Conservation (phyloP, 306 rosid species). For the Inga oerstediana region DNA sequence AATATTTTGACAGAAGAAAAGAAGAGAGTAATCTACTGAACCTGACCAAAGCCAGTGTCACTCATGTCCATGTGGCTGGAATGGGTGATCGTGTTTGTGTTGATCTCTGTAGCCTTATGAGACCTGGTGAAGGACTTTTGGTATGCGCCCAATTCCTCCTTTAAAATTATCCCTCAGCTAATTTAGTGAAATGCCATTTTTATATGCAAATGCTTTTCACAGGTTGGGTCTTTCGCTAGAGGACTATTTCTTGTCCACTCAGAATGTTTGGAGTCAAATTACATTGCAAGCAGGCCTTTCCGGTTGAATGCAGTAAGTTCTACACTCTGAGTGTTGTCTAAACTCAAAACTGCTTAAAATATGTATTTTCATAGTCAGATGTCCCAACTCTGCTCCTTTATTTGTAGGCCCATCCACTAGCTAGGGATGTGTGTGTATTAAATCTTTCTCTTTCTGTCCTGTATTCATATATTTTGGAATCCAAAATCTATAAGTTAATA, state of each 20-base stretch:
- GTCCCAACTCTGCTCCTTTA: not conserved
- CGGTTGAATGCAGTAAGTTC: conserved; percentile 90
- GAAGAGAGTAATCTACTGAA: conserved; percentile 63
- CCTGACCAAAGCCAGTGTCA: conserved; percentile 77
- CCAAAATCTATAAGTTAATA: not conserved
- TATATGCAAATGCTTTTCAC: conserved; percentile 12
- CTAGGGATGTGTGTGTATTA: too few species aligned
- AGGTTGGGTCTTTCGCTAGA: conserved; percentile 95
- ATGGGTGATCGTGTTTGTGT: conserved; percentile 98
- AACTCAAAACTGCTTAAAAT: not conserved
- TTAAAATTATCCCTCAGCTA: conserved; percentile 17
- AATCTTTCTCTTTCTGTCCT: not conserved
- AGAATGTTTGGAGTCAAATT: conserved; percentile 92
- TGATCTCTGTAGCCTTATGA: conserved; percentile 91
- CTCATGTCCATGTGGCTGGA: conserved; percentile 67
- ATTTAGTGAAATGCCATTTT: conserved; percentile 13
- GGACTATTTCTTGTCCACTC: conserved; percentile 90
- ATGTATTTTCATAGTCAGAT: conserved; percentile 1
- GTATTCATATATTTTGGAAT: not conserved
- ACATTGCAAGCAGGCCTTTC: conserved; percentile 92
- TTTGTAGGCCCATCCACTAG: too few species aligned
- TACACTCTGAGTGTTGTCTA: conserved; percentile 7
- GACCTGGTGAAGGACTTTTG: conserved; percentile 93
- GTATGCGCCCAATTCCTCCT: conserved; percentile 46
- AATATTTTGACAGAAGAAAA: conserved; percentile 80